Evolutionary conservation across 192 early-diverging fungal species (phyloP).

Genomic region (Coemansia sp.): DNA sequence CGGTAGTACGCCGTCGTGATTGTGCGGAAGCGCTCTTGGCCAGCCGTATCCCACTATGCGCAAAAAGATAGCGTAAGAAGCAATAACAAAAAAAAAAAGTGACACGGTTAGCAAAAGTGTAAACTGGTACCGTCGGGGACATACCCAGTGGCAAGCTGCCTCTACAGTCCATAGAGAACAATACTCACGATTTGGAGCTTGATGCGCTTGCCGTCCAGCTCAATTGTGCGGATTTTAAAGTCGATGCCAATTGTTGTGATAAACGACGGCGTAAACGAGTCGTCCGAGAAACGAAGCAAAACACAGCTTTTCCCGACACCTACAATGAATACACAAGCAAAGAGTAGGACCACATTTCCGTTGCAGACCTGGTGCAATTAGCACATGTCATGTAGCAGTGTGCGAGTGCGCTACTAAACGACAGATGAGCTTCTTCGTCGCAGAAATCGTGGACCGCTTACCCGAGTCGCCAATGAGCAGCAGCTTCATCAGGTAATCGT

Average conservation of each 20-base stretch:
- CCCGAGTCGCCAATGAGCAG: constrained; percentile 98
- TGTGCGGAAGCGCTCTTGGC: constrained; percentile 98
- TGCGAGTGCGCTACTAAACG: neutral
- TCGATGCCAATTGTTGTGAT: constrained; percentile 99
- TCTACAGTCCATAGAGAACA: neutral
- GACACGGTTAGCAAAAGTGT: neutral
- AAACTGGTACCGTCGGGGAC: neutral
- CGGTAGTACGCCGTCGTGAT: constrained; percentile 99
- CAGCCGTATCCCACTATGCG: constrained; percentile 92
- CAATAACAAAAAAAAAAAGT: neutral
- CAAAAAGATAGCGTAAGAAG: neutral
- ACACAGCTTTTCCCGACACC: constrained; percentile 91
- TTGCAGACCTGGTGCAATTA: neutral
- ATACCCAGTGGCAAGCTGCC: neutral
- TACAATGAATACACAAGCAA: constrained; percentile 7
- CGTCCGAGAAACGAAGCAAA: constrained; percentile 96
- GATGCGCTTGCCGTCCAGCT: constrained; percentile 98
- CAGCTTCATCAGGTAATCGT: constrained; percentile 99
- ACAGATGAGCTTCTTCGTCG: constrained; percentile 7
- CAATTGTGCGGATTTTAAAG: constrained; percentile 99
- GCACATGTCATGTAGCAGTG: neutral
- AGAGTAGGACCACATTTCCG: neutral
- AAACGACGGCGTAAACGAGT: constrained; percentile 99
- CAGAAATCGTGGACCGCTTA: constrained; percentile 53
- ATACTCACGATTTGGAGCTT: constrained; percentile 88